Percentiles rank a stretch among this genome's conserved stretches.
Conservation (phyloP, 768 basidiomycete species). For the Xerocomus brunneocitrinus region DNA sequence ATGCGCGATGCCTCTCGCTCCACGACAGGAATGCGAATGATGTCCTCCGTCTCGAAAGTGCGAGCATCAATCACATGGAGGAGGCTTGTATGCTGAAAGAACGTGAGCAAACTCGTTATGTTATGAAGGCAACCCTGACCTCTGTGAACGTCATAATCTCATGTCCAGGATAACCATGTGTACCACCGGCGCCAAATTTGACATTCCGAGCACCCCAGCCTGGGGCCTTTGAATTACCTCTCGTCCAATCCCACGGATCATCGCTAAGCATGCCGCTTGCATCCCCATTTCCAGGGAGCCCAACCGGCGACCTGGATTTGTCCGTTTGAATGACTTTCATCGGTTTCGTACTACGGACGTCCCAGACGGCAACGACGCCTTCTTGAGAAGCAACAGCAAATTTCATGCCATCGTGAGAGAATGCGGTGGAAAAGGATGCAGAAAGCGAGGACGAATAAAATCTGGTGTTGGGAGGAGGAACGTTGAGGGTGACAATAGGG, state of each 20-base stretch:
- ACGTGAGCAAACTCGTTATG: slow-evolving; percentile 6
- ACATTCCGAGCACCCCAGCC: slow-evolving; percentile 84
- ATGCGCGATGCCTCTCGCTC: slow-evolving; percentile 14
- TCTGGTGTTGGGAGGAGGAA: slow-evolving; percentile 52
- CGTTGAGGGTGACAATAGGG: slow-evolving; percentile 61
- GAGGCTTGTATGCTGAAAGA: slow-evolving; percentile 66
- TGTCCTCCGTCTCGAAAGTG: slow-evolving; percentile 76
- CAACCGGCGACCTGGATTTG: slow-evolving; percentile 29
- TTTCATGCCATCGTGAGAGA: slow-evolving; percentile 69
- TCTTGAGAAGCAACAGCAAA: slow-evolving; percentile 84
- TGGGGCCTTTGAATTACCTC: slow-evolving; percentile 53
- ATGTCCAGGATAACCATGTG: slow-evolving; percentile 43
- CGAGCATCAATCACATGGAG: slow-evolving; percentile 84
- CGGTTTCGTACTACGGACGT: slow-evolving; percentile 69
- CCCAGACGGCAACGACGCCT: slow-evolving; percentile 77
- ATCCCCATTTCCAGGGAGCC: slow-evolving; percentile 34
- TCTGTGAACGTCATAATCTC: slow-evolving; percentile 90
- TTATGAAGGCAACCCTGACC: slow-evolving; percentile 40
- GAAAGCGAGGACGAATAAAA: slow-evolving; percentile 43
- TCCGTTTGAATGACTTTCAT: slow-evolving; percentile 64
- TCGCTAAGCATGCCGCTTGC: slow-evolving; percentile 55
- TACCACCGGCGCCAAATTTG: slow-evolving; percentile 71
- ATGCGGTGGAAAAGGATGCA: slow-evolving; percentile 78
- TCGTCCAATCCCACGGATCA: slow-evolving; percentile 66
- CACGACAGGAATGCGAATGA: slow-evolving; percentile 51